Conservation (phyloP, 768 basidiomycete species). For the Suillus variegatus region DNA sequence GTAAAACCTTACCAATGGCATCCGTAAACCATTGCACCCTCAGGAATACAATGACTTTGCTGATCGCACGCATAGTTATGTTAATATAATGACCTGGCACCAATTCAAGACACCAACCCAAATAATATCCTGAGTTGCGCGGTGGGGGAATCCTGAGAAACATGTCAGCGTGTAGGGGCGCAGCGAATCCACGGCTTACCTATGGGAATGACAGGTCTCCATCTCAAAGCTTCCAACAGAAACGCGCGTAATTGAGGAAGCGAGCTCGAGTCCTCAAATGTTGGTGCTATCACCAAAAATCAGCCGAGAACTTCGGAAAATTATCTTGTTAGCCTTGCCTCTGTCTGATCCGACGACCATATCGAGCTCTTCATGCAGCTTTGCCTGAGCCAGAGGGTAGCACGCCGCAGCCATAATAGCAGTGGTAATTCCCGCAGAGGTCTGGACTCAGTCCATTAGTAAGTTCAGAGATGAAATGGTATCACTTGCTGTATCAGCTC, state of each 20-base stretch:
- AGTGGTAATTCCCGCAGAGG: slow-evolving; percentile 50
- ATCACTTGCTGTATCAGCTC: slow-evolving; percentile 45
- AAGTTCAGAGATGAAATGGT: not conserved
- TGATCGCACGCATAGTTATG: slow-evolving; percentile 14
- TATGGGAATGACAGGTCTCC: slow-evolving; percentile 28
- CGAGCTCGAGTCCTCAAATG: slow-evolving; percentile 28
- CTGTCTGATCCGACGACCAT: slow-evolving; percentile 40
- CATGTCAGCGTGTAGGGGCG: slow-evolving; percentile 4
- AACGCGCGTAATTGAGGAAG: slow-evolving; percentile 33
- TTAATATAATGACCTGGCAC: not conserved
- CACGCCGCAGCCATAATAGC: slow-evolving; percentile 51
- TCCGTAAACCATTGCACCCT: slow-evolving; percentile 21
- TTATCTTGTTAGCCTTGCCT: slow-evolving; percentile 1
- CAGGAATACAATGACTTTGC: slow-evolving; percentile 24
- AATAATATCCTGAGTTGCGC: slow-evolving; percentile 57
- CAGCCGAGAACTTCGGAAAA: not conserved
- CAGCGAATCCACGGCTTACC: slow-evolving; percentile 13
- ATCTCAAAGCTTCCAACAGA: slow-evolving; percentile 32
- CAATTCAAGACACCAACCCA: slow-evolving; percentile 31
- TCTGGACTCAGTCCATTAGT: slow-evolving; percentile 20
- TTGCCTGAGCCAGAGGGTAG: slow-evolving; percentile 47
- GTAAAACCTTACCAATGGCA: slow-evolving; percentile 18
- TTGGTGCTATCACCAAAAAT: slow-evolving; percentile 28
- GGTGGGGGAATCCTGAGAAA: slow-evolving; percentile 56
- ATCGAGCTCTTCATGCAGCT: slow-evolving; percentile 52